A percentile compares a stretch with the other conserved stretches of the same genome.
Evolutionary conservation across 495 filamentous ascomycete genomes (phyloP).

Genomic region (Tricharina praecox): DNA sequence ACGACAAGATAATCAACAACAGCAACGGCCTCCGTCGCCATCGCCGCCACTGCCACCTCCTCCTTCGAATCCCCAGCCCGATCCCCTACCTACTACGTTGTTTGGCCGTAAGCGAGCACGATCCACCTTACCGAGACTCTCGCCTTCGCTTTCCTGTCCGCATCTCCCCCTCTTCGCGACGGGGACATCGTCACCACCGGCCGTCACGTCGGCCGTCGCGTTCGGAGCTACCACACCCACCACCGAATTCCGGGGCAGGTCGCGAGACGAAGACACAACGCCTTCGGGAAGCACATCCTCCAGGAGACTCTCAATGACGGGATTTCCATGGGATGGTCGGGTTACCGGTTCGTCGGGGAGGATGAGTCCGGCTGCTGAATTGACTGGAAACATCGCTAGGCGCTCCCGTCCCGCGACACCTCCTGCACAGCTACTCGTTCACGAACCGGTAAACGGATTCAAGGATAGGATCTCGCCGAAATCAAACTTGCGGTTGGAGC

Average conservation of each 20-base stretch:
- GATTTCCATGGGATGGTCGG: conserved; percentile 10
- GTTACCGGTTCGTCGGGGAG: not conserved
- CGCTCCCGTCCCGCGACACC: conserved; percentile 2
- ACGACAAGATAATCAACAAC: not conserved
- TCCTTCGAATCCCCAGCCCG: not conserved
- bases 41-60: not conserved
- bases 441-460: conserved; percentile 1
- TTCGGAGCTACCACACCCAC: conserved; percentile 6
- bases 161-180: conserved; percentile 2
- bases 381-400: conserved; percentile 3
- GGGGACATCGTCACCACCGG: conserved; percentile 2
- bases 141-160: conserved; percentile 7
- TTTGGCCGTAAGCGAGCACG: conserved; percentile 1
- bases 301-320: conserved; percentile 7
- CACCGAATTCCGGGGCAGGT: not conserved
- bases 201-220: not conserved
- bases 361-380: conserved; percentile 6
- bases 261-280: not conserved
- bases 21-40: not conserved
- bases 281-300: not conserved
- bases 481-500: conserved; percentile 18
- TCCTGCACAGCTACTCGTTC: conserved; percentile 2
- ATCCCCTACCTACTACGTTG: too few relatives aligned
- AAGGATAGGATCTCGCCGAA: conserved; percentile 12
- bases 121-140: not conserved